phyloP scores from a whole-genome alignment of 225 moss, liverwort and hornwort species.

The Polytrichum formosum region DNA sequence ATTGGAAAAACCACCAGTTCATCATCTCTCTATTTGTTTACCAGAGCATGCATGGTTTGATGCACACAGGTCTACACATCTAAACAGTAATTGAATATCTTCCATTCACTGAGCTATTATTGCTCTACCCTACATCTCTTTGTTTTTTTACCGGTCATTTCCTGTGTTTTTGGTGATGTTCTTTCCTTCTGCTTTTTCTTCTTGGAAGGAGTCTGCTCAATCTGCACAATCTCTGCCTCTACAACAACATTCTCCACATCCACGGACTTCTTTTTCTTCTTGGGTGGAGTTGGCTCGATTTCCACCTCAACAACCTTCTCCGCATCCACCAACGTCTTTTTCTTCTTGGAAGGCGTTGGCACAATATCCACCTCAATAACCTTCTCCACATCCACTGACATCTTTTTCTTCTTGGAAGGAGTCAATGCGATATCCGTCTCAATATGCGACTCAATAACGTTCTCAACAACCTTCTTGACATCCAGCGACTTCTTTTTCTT shows the following conservation, averaged over 20 bases:
- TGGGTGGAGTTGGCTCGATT: not conserved
- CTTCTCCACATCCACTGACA: too few relatives aligned
- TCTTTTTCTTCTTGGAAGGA: not conserved
- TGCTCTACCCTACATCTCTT: not conserved
- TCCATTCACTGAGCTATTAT: not conserved
- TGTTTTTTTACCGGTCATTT: not conserved
- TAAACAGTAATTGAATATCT: not conserved
- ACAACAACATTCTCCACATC: not conserved
- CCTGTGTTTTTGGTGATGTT: not conserved
- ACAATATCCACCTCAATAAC: too few relatives aligned
- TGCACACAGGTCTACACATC: too few relatives aligned
- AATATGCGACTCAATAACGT: not conserved
- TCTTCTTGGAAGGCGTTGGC: not conserved
- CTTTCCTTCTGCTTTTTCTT: conserved; percentile 17
- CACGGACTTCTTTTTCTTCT: not conserved
- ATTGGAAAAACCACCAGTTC: not conserved
- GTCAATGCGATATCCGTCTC: not conserved
- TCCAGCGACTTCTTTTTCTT: not conserved
- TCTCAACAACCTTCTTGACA: not conserved
- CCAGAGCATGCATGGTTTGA: too few relatives aligned
- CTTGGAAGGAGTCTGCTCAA: conserved; percentile 10
- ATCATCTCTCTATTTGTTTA: not conserved
- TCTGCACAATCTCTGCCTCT: not conserved
- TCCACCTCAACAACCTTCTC: too few relatives aligned
- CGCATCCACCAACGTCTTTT: not conserved